A percentile compares a stretch with the other conserved stretches of the same genome.
Conservation (phyloP, 163 green algal species). For the Prototheca stagnorum region DNA sequence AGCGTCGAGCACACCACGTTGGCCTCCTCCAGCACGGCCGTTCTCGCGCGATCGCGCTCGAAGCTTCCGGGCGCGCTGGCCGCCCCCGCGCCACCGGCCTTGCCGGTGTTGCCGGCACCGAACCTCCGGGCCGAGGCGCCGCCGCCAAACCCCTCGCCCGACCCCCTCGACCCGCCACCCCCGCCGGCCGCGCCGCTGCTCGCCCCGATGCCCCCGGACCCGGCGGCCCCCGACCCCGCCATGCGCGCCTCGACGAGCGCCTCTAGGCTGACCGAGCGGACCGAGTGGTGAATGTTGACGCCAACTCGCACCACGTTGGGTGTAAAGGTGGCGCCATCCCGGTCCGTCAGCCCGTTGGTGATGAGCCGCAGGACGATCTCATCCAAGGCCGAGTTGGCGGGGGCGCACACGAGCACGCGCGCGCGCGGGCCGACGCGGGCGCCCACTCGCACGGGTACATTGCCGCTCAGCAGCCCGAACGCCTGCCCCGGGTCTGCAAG, state of each 20-base stretch:
- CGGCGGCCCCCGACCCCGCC: too few species aligned
- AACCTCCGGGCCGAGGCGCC: too few species aligned
- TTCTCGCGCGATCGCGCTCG: conserved; percentile 51
- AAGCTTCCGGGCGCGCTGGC: neutral
- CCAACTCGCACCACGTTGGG: conserved; percentile 75
- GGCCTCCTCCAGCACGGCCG: conserved; percentile 74
- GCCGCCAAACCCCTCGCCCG: too few species aligned
- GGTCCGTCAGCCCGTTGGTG: conserved; percentile 38
- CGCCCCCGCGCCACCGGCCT: too few species aligned
- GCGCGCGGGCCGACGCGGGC: conserved; percentile 26
- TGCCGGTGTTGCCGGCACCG: too few species aligned
- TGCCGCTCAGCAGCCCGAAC: conserved; percentile 20
- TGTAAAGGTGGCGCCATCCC: conserved; percentile 25
- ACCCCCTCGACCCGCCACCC: too few species aligned
- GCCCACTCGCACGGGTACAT: conserved; percentile 19
- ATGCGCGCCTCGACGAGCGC: conserved; percentile 45
- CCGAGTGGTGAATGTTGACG: conserved; percentile 66
- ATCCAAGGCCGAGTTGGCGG: conserved; percentile 75
- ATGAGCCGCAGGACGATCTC: conserved; percentile 64
- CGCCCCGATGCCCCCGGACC: too few species aligned
- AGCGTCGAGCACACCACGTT: conserved; percentile 79
- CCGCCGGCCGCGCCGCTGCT: too few species aligned
- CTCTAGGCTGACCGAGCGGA: conserved; percentile 58
- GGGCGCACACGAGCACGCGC: conserved; percentile 75
- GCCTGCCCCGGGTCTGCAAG: conserved; percentile 5